Conservation (phyloP, 495 filamentous ascomycete genomes). For the Trypethelium eluteriae region DNA sequence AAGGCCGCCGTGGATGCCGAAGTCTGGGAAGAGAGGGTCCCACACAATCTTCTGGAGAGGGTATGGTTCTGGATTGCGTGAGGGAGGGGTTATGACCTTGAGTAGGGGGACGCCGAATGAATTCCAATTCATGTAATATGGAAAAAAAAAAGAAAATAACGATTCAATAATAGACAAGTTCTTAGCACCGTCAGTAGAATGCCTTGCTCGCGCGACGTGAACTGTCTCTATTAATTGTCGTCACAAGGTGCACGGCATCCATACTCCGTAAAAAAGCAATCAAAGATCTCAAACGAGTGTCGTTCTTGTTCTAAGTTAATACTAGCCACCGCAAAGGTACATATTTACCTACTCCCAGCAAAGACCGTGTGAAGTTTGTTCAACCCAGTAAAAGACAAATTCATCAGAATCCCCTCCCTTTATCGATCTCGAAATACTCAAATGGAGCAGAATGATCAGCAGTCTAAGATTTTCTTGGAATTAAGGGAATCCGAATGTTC, state of each 20-base stretch:
- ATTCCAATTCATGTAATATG: background rate
- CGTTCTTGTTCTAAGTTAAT: too few relatives aligned
- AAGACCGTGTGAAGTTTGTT: background rate
- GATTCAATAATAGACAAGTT: too few relatives aligned
- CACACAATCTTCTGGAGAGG: conserved; percentile 45
- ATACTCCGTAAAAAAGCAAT: too few relatives aligned
- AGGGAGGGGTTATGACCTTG: background rate
- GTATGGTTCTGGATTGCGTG: conserved; percentile 49
- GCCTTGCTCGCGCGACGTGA: too few relatives aligned
- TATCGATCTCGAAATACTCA: background rate
- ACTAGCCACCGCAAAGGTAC: too few relatives aligned
- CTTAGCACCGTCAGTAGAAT: too few relatives aligned
- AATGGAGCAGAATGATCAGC: background rate
- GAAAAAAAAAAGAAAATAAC: too few relatives aligned
- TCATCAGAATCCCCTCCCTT: background rate
- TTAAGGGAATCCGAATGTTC: background rate
- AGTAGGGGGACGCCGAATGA: background rate
- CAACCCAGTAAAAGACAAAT: background rate
- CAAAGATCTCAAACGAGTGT: too few relatives aligned
- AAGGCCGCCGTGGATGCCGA: conserved; percentile 55
- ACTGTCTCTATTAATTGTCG: too few relatives aligned
- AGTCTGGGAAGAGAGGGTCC: conserved; percentile 41
- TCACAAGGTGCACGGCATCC: too few relatives aligned
- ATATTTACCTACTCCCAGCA: background rate
- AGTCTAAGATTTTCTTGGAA: background rate